phyloP scores from a whole-genome alignment of 2,329 filamentous ascomycete genomes.

The Lachnellula suecica region DNA sequence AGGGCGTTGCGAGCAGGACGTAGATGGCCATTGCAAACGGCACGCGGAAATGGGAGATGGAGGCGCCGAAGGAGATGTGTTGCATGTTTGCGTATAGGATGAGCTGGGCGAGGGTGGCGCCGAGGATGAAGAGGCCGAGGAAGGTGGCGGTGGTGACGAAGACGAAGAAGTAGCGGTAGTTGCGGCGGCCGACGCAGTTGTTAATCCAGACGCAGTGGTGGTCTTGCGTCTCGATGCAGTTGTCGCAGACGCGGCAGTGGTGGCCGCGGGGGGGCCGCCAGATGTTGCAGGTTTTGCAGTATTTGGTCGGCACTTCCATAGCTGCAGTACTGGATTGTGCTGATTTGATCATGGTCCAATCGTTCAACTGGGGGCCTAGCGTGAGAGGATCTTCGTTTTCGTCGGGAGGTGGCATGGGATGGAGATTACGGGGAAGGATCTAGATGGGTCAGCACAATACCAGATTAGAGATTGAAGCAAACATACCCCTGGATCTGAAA shows the following conservation, averaged over 20 bases:
- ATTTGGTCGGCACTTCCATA: conserved; percentile 98
- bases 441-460: conserved; percentile 38
- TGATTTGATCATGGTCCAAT: conserved; percentile 93
- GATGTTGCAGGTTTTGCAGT: conserved; percentile 95
- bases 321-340: conserved; percentile 73
- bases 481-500: conserved; percentile 89
- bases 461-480: not conserved
- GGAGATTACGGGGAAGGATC: conserved; percentile 91
- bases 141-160: conserved; percentile 82
- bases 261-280: conserved; percentile 96
- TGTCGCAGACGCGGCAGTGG: conserved; percentile 95
- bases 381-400: conserved; percentile 78
- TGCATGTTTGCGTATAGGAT: conserved; percentile 67
- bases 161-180: conserved; percentile 96
- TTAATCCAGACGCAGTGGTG: conserved; percentile 99
- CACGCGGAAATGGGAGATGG: conserved; percentile 71
- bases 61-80: conserved; percentile 62
- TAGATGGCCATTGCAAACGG: conserved; percentile 90
- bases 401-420: conserved; percentile 77
- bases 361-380: conserved; percentile 81
- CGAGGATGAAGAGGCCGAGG: conserved; percentile 73
- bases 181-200: conserved; percentile 94
- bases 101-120: conserved; percentile 77
- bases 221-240: conserved; percentile 94
- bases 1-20: conserved; percentile 70